These are phyloP conservation scores for Zygosaccharomyces kombuchaensis DNA, from an alignment of 805 yeast species.

Conservation along the genomic window DNA sequence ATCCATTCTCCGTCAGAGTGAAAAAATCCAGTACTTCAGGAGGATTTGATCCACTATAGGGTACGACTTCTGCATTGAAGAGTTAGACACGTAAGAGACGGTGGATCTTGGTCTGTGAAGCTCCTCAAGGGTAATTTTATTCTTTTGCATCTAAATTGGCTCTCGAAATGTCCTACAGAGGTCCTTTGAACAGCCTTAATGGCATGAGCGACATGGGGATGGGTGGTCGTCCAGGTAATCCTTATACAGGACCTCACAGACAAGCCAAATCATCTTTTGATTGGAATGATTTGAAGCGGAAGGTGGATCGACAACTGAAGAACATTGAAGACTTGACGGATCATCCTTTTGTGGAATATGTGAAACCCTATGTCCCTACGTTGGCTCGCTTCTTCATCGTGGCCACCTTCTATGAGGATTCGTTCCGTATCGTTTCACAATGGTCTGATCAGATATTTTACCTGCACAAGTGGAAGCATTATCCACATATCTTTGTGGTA, in stretches of 20 bases:
- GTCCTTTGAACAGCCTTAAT: slow-evolving; percentile 17
- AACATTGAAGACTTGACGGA: slow-evolving; percentile 53
- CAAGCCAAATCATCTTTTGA: slow-evolving; percentile 3
- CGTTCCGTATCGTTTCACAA: slow-evolving; percentile 75
- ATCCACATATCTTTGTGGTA: slow-evolving; percentile 74
- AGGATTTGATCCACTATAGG: slow-evolving; percentile 1
- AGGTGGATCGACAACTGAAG: slow-evolving; percentile 47
- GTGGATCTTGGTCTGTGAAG: neutral
- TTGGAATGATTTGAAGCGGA: slow-evolving; percentile 4
- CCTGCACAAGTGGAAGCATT: slow-evolving; percentile 70
- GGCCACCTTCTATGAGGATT: slow-evolving; percentile 89
- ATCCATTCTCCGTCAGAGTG: slow-evolving; percentile 1
- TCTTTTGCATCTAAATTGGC: neutral
- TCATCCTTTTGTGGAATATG: slow-evolving; percentile 41
- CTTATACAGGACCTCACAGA: slow-evolving; percentile 10
- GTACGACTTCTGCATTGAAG: neutral
- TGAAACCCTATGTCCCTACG: slow-evolving; percentile 76
- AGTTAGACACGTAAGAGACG: slow-evolving; percentile 1
- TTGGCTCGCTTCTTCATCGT: slow-evolving; percentile 88
- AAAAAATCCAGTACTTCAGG: neutral
- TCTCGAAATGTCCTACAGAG: slow-evolving; percentile 24
- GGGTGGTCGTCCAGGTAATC: slow-evolving; percentile 14
- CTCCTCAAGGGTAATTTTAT: neutral
- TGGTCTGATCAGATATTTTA: slow-evolving; percentile 90
- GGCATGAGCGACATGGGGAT: slow-evolving; percentile 19